phyloP scores from a whole-genome alignment of 2,329 filamentous ascomycete genomes.

The Hymenoscyphus albidus region DNA sequence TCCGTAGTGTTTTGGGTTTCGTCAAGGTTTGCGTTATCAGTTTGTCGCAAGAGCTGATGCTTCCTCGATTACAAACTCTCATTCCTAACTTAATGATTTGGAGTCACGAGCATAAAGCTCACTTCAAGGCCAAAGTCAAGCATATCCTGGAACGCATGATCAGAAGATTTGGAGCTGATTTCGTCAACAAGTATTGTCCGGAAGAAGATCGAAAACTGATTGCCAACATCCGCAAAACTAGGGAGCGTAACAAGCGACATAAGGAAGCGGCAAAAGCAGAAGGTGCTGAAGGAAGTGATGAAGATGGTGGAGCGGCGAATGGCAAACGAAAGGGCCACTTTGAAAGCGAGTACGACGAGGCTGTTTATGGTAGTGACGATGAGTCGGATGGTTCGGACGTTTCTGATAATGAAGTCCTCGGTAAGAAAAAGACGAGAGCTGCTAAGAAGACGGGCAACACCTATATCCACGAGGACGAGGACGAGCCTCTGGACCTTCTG shows the following conservation, averaged over 20 bases:
- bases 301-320: conserved; percentile 45
- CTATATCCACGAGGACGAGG: conserved; percentile 91
- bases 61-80: conserved; percentile 69
- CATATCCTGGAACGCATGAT: conserved; percentile 95
- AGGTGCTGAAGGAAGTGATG: conserved; percentile 54
- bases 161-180: conserved; percentile 79
- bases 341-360: conserved; percentile 91
- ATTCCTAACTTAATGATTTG: conserved; percentile 91
- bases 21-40: conserved; percentile 93
- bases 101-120: conserved; percentile 97
- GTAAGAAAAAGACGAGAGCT: conserved; percentile 41
- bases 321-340: conserved; percentile 59
- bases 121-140: conserved; percentile 96
- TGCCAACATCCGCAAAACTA: conserved; percentile 90
- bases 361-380: conserved; percentile 63
- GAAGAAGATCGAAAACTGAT: conserved; percentile 87
- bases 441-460: conserved; percentile 61
- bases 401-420: conserved; percentile 56
- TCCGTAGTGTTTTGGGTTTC: conserved; percentile 90
- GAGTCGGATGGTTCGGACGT: conserved; percentile 59
- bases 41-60: conserved; percentile 73
- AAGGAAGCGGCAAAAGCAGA: conserved; percentile 65
- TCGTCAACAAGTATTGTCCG: conserved; percentile 75
- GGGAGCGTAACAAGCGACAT: conserved; percentile 86
- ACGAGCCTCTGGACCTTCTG: conserved; percentile 90